Conservation (phyloP, 169 alveolate species). For the Eimeria acervulina region DNA sequence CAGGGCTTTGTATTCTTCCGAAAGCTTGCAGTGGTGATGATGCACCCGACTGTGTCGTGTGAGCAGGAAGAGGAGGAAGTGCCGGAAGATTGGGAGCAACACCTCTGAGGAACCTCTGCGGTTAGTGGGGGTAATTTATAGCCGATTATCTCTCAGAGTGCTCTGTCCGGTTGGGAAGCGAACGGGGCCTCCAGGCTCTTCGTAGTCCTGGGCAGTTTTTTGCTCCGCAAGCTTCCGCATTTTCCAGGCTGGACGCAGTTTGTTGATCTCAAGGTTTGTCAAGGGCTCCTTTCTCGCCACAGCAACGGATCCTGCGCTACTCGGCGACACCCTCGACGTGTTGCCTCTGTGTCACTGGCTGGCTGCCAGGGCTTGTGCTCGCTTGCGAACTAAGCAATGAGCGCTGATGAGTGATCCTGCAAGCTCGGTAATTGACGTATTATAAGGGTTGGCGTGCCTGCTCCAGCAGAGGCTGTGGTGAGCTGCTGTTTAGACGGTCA, state of each 20-base stretch:
- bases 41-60: neutral
- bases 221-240: neutral
- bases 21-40: neutral
- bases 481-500: neutral
- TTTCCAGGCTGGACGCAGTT: neutral
- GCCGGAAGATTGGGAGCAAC: conserved; percentile 82
- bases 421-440: neutral
- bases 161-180: neutral
- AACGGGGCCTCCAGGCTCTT: neutral
- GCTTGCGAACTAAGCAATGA: conserved; percentile 29
- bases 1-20: neutral
- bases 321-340: conserved; percentile 13
- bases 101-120: conserved; percentile 33
- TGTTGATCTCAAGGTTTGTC: conserved; percentile 24
- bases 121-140: neutral
- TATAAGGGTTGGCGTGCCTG: conserved; percentile 12
- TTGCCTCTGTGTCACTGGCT: conserved; percentile 35
- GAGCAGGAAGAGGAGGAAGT: conserved; percentile 74
- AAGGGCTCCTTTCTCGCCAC: conserved; percentile 15
- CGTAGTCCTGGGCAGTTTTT: neutral
- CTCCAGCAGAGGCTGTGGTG: neutral
- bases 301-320: neutral
- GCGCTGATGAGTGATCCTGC: conserved; percentile 11
- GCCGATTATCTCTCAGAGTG: neutral
- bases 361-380: conserved; percentile 50